Evolutionary conservation across 164 flowering plant genomes (phyloP), one percentile per base, ranked within the genome.

Genomic region (Magnolia officinalis): DNA sequence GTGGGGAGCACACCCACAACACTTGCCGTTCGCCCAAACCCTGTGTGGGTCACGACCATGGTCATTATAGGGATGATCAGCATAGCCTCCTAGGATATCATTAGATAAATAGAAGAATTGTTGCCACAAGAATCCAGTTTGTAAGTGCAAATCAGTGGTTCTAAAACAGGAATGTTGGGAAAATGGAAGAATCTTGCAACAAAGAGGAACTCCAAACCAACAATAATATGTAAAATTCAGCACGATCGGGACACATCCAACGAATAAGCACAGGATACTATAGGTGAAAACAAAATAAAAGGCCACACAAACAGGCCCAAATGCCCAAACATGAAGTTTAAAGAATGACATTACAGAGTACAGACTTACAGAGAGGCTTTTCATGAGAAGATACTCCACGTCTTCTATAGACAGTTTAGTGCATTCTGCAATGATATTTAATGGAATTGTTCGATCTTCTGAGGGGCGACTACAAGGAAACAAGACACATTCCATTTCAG

Each of bases 341-440:
- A 13, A 29, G 31, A 31, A 67, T 55, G 2, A 23, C 0, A 37
- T 3, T 37, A 37, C 45, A 37, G 45, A 65, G 52, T 58, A 50
- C 10, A 13, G 13, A 87, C 98, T 91, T 85, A 96, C 98, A 77
- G 98, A 94, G 61, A 96, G 90, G 82, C 96, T 89, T 89, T 94
- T 96, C 97, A 96, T 92, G 67, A 96, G 93, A 80, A 96, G 99
- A 85, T 89, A 87, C 80, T 96, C 97, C 74, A 92, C 99, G 75
- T 92, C 97, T 83, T 90, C 97, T 9, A 91, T 74, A 6, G 97
- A 84, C 75, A 96, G 97, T 77, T 87, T 92, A 50, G 99, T 96
- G 71, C 92, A 90, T 75, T 92, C 94, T 7, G 97, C 94, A 81
- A 96, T 92, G 74, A 91, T 77, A 24, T 73, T 85, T 66, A 94